Base-by-base conservation (phyloP, 768 basidiomycete genomes). In the Pleurotus pulmonarius region DNA sequence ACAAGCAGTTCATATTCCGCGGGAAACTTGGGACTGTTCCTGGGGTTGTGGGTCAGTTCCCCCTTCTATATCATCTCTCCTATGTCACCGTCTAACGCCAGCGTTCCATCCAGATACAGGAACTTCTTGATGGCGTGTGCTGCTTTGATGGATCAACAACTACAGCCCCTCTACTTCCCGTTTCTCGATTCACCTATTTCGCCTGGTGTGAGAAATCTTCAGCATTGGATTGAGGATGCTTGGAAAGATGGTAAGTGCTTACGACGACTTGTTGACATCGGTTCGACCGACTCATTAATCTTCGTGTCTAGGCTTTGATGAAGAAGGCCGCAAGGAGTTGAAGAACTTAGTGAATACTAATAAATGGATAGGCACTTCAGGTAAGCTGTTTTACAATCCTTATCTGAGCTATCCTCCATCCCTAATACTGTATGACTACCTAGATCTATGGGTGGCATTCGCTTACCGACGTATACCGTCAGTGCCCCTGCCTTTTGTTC, bases 331-430 rank as follows among this genome's bases (percentile, higher is more conserved):
- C 12, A 56, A 70, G 49, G 71, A 92, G 41, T 72, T 94, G 7
- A 76, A 80, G 22, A 75, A 67, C n/a, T 64, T 82, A 8, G 77
- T 70, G 59, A 83, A 78, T 1, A 88, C 85, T 2, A 74, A 64
- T 6, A 90, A 88, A 67, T 90, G 84, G 85, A 86, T 96, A 46
- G 94, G 94, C 15, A 89, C 92, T 8, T 80, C 81, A 67, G 91
- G 91, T 88, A 61, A 55, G 63, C 59, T 12, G 37, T 38, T 44
- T n/a, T 11, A 34, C 29, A 34, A 11, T 8, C 11, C 29, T 34
- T 34, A 34, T 8, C 20, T 45, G 13, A 16, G n/a, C 26, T 43
- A 56, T 34, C 25, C n/a, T 46, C 18, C 43, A 11, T 43, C 34
- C 52, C 29, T 26, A 15, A 34, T 49, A 29, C 18, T 29, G 9